These are phyloP conservation scores for Botrytis aclada DNA, from an alignment of 2,329 filamentous ascomycete genomes.

Conservation along the genomic window DNA sequence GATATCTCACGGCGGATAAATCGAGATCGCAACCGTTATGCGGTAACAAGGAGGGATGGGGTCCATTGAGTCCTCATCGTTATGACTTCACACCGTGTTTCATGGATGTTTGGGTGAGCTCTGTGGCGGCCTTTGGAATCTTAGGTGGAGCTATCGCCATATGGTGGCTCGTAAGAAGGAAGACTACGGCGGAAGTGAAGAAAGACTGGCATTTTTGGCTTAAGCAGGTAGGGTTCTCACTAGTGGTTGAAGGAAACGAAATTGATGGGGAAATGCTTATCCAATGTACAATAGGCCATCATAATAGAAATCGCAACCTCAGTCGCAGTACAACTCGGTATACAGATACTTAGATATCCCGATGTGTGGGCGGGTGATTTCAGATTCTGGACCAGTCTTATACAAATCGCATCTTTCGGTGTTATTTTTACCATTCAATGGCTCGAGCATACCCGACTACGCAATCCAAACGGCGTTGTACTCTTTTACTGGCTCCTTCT, in stretches of 20 bases:
- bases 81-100: constrained; percentile 98
- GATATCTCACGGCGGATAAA: constrained; percentile 54
- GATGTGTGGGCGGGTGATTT: constrained; percentile 63
- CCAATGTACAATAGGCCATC: constrained; percentile 45
- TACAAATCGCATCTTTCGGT: constrained; percentile 58
- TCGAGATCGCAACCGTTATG: constrained; percentile 66
- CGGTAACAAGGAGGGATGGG: constrained; percentile 90
- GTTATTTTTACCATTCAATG: constrained; percentile 66
- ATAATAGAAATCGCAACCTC: constrained; percentile 56
- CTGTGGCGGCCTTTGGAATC: constrained; percentile 75
- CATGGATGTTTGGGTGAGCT: constrained; percentile 82
- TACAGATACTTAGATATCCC: constrained; percentile 59
- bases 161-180: constrained; percentile 73
- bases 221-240: constrained; percentile 67
- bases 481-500: constrained; percentile 73
- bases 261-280: constrained; percentile 18
- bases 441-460: constrained; percentile 65
- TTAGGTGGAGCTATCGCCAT: constrained; percentile 73
- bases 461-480: constrained; percentile 67
- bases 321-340: constrained; percentile 56
- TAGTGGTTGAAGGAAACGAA: constrained; percentile 20
- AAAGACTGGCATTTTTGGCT: constrained; percentile 92
- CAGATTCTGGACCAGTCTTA: constrained; percentile 66
- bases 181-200: constrained; percentile 61
- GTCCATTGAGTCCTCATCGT: constrained; percentile 78